A percentile compares a stretch with the other conserved stretches of the same genome.
Conservation (phyloP, 2,329 filamentous ascomycete species). For the Penicillium palitans region DNA sequence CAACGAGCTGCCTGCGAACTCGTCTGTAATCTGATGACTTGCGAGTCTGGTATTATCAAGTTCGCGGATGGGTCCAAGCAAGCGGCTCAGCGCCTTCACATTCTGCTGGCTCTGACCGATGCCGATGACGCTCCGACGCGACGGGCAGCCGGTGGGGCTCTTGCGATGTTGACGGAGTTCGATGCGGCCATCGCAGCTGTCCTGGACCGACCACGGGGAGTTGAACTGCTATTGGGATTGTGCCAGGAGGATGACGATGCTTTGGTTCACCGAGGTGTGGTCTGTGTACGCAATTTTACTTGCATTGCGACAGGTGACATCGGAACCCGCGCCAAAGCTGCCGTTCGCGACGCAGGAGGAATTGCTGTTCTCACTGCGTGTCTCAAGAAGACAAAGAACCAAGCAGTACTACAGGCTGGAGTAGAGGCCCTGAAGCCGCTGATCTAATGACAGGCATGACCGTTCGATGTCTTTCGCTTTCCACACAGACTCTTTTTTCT, state of each 20-base stretch:
- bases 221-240: slow-evolving; percentile 75
- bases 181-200: slow-evolving; percentile 73
- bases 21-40: slow-evolving; percentile 74
- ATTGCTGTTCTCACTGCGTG: slow-evolving; percentile 68
- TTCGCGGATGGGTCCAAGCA: slow-evolving; percentile 59
- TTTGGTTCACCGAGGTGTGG: slow-evolving; percentile 66
- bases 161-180: slow-evolving; percentile 80
- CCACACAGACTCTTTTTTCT: not conserved
- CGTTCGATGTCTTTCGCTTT: slow-evolving; percentile 2
- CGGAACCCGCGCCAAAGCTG: slow-evolving; percentile 61
- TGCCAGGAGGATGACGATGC: slow-evolving; percentile 66
- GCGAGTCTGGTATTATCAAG: slow-evolving; percentile 47
- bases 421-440: slow-evolving; percentile 72
- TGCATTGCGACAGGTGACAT: slow-evolving; percentile 62
- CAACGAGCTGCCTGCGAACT: slow-evolving; percentile 84
- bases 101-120: slow-evolving; percentile 84
- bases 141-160: slow-evolving; percentile 79
- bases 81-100: slow-evolving; percentile 72
- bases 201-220: slow-evolving; percentile 67
- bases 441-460: slow-evolving; percentile 42
- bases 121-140: slow-evolving; percentile 78
- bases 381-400: slow-evolving; percentile 66
- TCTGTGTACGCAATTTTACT: slow-evolving; percentile 72
- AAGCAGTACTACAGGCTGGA: slow-evolving; percentile 69
- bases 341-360: slow-evolving; percentile 62